Conservation (phyloP, 805 yeast genomes). For the Candida bentonensis region DNA sequence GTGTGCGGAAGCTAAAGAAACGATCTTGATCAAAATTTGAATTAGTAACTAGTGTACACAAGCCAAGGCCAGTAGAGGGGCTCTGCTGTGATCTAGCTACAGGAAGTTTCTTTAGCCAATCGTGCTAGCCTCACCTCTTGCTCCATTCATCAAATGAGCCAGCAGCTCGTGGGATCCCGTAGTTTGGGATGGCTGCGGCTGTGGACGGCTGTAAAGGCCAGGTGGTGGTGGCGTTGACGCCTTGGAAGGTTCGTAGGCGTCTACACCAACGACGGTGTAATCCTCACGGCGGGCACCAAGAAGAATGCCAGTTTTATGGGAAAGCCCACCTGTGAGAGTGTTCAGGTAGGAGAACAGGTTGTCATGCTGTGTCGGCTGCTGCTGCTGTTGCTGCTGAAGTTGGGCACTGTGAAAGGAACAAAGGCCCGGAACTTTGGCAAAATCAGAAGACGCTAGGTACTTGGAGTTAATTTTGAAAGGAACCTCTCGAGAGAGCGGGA, state of each 20-base stretch:
- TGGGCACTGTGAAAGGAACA: conserved; percentile 14
- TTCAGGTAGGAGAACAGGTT: conserved; percentile 13
- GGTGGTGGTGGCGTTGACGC: conserved; percentile 61
- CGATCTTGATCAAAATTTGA: background rate
- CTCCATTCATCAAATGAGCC: conserved; percentile 74
- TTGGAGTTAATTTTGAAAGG: conserved; percentile 4
- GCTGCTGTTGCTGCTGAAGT: conserved; percentile 26
- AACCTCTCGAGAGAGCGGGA: conserved; percentile 16
- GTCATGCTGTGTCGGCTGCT: conserved; percentile 20
- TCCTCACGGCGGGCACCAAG: background rate
- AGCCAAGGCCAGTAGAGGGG: background rate
- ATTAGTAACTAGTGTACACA: background rate
- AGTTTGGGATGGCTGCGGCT: conserved; percentile 22
- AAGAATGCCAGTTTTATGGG: conserved; percentile 6
- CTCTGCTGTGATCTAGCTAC: conserved; percentile 1
- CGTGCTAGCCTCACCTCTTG: conserved; percentile 1
- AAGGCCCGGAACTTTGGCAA: conserved; percentile 22
- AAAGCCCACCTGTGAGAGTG: conserved; percentile 3
- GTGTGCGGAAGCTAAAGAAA: background rate
- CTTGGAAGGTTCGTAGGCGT: conserved; percentile 6
- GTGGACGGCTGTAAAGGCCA: conserved; percentile 34
- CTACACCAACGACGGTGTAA: conserved; percentile 21
- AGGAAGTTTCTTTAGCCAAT: background rate
- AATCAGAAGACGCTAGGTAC: conserved; percentile 1
- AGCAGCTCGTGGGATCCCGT: conserved; percentile 54